Percentiles rank a stretch among this genome's conserved stretches.
Evolutionary conservation across 2,329 filamentous ascomycete genomes (phyloP).

Genomic region (Venturia effusa): DNA sequence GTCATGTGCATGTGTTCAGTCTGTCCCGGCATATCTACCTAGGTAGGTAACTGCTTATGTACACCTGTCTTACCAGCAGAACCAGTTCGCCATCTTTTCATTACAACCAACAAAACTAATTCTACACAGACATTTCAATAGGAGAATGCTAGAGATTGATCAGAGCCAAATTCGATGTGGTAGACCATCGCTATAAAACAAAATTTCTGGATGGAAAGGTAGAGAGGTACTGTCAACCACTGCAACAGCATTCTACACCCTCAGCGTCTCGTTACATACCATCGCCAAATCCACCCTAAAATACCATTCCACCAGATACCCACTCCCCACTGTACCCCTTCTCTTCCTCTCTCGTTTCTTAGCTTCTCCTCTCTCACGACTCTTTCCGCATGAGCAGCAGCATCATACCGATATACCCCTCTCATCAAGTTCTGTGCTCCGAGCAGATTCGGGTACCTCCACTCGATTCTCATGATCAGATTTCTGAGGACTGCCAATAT

Average conservation of each 20-base stretch:
- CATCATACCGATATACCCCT: constrained; percentile 31
- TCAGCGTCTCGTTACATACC: too few species aligned
- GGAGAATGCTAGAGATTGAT: too few species aligned
- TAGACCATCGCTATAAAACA: too few species aligned
- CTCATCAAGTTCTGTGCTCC: constrained; percentile 27
- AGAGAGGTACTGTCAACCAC: too few species aligned
- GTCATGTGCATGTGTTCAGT: background rate
- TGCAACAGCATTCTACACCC: too few species aligned
- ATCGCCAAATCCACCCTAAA: background rate
- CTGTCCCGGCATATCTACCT: background rate
- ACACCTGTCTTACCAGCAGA: too few species aligned
- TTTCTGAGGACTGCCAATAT: constrained; percentile 25
- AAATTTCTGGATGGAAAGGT: too few species aligned
- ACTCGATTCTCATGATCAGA: constrained; percentile 26
- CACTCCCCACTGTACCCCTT: background rate
- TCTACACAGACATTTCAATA: too few species aligned
- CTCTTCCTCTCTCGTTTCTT: background rate
- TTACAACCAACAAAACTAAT: too few species aligned
- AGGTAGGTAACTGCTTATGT: too few species aligned
- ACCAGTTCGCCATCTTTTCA: too few species aligned
- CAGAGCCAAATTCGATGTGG: too few species aligned
- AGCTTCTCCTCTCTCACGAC: background rate
- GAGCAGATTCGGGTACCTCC: constrained; percentile 30
- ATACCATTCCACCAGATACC: background rate
- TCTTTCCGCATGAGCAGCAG: background rate